Evolutionary conservation across 1,139 yeast genomes (phyloP).

Genomic region (Yamadazyma atlantica): DNA sequence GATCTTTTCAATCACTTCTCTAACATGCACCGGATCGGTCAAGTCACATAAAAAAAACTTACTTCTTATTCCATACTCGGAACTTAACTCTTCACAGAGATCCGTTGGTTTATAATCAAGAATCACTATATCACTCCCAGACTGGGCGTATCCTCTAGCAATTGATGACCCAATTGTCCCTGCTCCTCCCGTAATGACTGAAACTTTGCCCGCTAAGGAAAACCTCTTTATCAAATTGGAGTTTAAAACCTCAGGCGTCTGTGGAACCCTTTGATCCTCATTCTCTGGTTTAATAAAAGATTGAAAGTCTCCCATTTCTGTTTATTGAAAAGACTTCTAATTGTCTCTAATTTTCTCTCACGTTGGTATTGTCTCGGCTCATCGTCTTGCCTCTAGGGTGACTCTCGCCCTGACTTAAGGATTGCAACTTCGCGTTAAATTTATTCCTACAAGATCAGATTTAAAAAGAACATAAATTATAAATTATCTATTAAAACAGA

Average conservation of each 20-base stretch:
- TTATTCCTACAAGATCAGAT: too few relatives aligned
- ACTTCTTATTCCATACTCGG: conserved; percentile 59
- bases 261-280: conserved; percentile 18
- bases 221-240: conserved; percentile 41
- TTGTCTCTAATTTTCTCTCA: too few relatives aligned
- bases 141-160: conserved; percentile 78
- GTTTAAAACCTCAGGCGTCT: conserved; percentile 19
- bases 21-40: conserved; percentile 38
- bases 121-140: conserved; percentile 78
- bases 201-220: conserved; percentile 69
- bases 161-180: conserved; percentile 79
- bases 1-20: conserved; percentile 31
- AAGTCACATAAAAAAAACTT: conserved; percentile 45
- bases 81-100: conserved; percentile 50
- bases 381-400: too few relatives aligned
- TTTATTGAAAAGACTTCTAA: too few relatives aligned
- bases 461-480: too few relatives aligned
- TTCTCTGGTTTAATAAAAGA: conserved; percentile 18
- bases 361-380: too few relatives aligned
- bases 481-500: not conserved
- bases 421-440: too few relatives aligned
- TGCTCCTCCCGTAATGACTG: conserved; percentile 77
- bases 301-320: too few relatives aligned
- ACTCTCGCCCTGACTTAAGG: too few relatives aligned
- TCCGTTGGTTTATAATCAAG: conserved; percentile 17